Evolutionary conservation across 2,329 filamentous ascomycete species (phyloP).

Genomic region (Coleophoma eucalyptorum): DNA sequence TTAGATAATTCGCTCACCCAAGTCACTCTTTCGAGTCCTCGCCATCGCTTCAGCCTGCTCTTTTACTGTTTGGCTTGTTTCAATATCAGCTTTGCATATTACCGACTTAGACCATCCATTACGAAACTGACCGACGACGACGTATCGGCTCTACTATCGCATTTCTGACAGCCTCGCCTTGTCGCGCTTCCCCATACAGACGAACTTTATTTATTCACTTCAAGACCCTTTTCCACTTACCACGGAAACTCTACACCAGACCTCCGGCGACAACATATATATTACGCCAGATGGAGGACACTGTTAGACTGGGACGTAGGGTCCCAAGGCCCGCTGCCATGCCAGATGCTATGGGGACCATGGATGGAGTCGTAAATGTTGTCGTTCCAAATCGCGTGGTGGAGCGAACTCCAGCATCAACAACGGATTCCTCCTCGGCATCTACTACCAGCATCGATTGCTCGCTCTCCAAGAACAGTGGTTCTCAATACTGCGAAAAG

Average conservation of each 20-base stretch:
- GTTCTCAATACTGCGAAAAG: conserved; percentile 53
- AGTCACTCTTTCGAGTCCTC: conserved; percentile 28
- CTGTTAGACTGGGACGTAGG: conserved; percentile 21
- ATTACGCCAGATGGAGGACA: conserved; percentile 17
- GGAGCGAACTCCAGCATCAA: conserved; percentile 15
- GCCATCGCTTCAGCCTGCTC: conserved; percentile 1
- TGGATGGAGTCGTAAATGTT: conserved; percentile 19
- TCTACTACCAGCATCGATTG: conserved; percentile 16
- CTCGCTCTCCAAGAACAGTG: conserved; percentile 15
- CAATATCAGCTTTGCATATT: conserved; percentile 15
- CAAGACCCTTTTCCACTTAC: background rate
- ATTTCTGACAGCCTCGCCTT: conserved; percentile 2
- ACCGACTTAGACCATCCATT: conserved; percentile 4
- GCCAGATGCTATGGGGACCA: conserved; percentile 11
- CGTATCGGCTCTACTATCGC: background rate
- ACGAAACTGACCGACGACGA: conserved; percentile 11
- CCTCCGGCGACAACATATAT: background rate
- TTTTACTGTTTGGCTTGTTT: conserved; percentile 15
- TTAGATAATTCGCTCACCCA: conserved; percentile 18
- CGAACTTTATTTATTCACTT: background rate
- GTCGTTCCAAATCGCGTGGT: conserved; percentile 18
- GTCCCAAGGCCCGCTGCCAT: conserved; percentile 10
- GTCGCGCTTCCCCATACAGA: conserved; percentile 13
- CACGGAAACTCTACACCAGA: conserved; percentile 7
- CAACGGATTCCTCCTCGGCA: conserved; percentile 13